Evolutionary conservation across 2,329 filamentous ascomycete genomes (phyloP).

Genomic region (Onygenales sp.): DNA sequence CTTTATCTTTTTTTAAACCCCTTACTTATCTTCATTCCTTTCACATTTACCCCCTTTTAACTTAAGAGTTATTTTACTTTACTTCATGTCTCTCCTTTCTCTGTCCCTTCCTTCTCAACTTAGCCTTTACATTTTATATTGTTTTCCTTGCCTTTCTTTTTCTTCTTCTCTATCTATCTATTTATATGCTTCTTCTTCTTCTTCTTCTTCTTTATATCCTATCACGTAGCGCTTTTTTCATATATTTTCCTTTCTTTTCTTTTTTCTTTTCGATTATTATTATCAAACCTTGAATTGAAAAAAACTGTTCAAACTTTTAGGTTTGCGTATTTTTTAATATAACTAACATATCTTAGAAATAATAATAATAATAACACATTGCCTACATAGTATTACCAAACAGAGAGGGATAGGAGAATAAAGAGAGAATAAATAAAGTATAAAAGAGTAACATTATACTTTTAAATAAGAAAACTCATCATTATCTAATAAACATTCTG

Average conservation of each 20-base stretch:
- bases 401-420: no score
- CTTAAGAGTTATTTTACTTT: background rate
- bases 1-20: background rate
- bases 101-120: background rate
- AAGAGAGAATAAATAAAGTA: no score
- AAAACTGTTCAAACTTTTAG: no score
- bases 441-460: no score
- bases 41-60: background rate
- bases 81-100: background rate
- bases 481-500: no score
- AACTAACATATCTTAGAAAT: no score
- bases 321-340: no score
- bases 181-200: slow-evolving; percentile 9
- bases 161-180: slow-evolving; percentile 9
- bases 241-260: no score
- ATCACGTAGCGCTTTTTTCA: background rate
- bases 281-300: no score
- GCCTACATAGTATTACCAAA: no score
- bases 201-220: slow-evolving; percentile 10
- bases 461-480: no score
- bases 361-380: no score
- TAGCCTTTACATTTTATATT: background rate
- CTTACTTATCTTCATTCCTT: background rate
- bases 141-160: background rate
- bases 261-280: background rate